These are phyloP conservation scores for Hypoxylon sp. DNA, from an alignment of 2,329 filamentous ascomycete species.

Conservation along the genomic window DNA sequence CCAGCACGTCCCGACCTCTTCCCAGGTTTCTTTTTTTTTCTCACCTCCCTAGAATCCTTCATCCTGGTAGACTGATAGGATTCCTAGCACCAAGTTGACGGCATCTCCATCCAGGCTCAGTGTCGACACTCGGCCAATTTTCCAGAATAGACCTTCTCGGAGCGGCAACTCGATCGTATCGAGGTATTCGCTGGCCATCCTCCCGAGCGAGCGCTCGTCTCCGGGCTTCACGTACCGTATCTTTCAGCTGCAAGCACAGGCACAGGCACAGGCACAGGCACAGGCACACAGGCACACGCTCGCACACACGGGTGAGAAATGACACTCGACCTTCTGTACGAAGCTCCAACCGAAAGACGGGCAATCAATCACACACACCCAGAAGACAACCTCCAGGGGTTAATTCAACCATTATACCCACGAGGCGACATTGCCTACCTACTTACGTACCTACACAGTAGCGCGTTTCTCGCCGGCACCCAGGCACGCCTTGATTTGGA, in stretches of 20 bases:
- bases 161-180: not conserved
- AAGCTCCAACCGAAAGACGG: constrained; percentile 18
- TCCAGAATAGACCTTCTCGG: constrained; percentile 2
- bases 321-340: constrained; percentile 15
- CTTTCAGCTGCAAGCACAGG: constrained; percentile 17
- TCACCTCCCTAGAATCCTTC: constrained; percentile 32
- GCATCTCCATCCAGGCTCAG: constrained; percentile 11
- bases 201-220: constrained; percentile 9
- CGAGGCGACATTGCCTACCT: constrained; percentile 27
- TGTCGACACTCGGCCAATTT: constrained; percentile 1
- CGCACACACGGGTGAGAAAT: constrained; percentile 20
- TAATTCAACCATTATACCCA: constrained; percentile 28
- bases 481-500: constrained; percentile 24
- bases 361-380: constrained; percentile 29
- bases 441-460: no score
- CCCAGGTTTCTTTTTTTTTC: constrained; percentile 15
- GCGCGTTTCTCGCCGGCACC: constrained; percentile 35
- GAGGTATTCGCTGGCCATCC: not conserved
- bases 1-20: constrained; percentile 9
- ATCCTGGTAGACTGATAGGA: constrained; percentile 22
- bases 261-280: constrained; percentile 2
- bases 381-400: constrained; percentile 17
- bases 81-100: constrained; percentile 10
- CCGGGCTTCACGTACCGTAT: constrained; percentile 10
- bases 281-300: not conserved